Evolutionary conservation across 169 alveolate species (phyloP).

Genomic region (Toxoplasma gondii): DNA sequence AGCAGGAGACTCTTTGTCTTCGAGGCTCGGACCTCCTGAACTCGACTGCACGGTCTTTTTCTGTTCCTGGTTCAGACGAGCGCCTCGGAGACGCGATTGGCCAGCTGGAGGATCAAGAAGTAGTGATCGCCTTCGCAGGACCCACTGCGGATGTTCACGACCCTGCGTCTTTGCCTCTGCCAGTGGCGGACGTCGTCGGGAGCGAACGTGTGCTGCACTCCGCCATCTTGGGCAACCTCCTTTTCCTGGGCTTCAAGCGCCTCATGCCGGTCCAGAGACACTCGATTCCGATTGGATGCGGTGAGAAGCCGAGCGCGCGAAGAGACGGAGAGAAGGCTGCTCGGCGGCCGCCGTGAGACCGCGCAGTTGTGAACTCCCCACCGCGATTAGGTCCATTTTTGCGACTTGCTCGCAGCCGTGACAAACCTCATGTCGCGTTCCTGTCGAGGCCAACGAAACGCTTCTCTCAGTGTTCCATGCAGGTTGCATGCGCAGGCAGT

Average conservation of each 20-base stretch:
- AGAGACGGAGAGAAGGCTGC: too few relatives aligned
- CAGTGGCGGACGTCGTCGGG: background rate
- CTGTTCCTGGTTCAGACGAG: background rate
- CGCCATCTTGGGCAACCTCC: background rate
- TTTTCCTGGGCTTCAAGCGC: conserved; percentile 18
- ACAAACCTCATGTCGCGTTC: too few relatives aligned
- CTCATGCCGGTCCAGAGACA: conserved; percentile 42
- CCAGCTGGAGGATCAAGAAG: background rate
- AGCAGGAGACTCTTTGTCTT: too few relatives aligned
- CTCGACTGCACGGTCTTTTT: too few relatives aligned
- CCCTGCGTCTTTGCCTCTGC: background rate
- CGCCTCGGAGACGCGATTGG: background rate
- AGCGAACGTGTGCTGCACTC: background rate
- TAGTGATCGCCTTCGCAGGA: background rate
- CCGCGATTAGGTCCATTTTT: too few relatives aligned
- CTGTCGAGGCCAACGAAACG: too few relatives aligned
- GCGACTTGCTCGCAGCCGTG: too few relatives aligned
- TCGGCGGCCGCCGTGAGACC: background rate
- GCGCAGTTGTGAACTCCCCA: background rate
- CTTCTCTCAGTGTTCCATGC: too few relatives aligned
- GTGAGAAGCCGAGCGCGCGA: background rate
- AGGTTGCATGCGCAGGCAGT: too few relatives aligned
- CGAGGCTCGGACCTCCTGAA: too few relatives aligned
- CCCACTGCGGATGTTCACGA: background rate
- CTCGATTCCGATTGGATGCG: conserved; percentile 39